These are phyloP conservation scores for Pythium folliculosum DNA, from an alignment of 352 stramenopile species.

Conservation along the genomic window DNA sequence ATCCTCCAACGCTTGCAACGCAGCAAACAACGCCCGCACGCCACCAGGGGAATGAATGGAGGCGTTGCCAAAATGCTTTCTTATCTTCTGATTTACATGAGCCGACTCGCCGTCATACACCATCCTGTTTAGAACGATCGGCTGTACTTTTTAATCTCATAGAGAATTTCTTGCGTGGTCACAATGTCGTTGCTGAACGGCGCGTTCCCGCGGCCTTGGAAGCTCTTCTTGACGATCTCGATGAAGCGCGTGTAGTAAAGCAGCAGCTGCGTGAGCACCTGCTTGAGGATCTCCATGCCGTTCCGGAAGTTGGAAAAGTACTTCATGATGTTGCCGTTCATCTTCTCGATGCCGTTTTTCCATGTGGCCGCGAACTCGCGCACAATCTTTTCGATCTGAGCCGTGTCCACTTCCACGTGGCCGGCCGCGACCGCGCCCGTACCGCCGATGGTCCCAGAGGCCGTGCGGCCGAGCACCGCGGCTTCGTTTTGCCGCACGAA, in stretches of 20 bases:
- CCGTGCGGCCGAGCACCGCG: conserved; percentile 54
- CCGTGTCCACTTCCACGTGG: conserved; percentile 75
- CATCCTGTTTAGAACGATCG: conserved; percentile 78
- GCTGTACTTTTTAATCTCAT: conserved; percentile 98
- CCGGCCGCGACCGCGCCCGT: conserved; percentile 9
- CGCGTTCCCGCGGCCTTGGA: conserved; percentile 41
- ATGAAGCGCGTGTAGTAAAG: conserved; percentile 99
- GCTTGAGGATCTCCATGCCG: conserved; percentile 99
- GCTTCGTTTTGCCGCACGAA: conserved; percentile 96
- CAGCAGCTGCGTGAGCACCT: conserved; percentile 97
- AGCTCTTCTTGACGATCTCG: conserved; percentile 95
- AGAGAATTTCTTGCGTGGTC: conserved; percentile 95
- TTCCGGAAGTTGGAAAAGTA: conserved; percentile 99
- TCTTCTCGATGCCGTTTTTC: conserved; percentile 96
- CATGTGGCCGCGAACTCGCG: conserved; percentile 95
- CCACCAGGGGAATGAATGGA: background rate
- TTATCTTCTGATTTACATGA: conserved; percentile 13
- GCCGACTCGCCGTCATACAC: background rate
- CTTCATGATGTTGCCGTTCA: conserved; percentile 97
- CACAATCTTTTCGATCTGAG: conserved; percentile 93
- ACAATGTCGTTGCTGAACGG: conserved; percentile 94
- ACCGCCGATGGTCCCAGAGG: conserved; percentile 28
- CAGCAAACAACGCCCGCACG: background rate
- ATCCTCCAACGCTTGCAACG: too few relatives aligned
- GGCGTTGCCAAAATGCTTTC: background rate